Conservation (phyloP, 2,329 filamentous ascomycete species). For the Dothistroma septosporum region DNA sequence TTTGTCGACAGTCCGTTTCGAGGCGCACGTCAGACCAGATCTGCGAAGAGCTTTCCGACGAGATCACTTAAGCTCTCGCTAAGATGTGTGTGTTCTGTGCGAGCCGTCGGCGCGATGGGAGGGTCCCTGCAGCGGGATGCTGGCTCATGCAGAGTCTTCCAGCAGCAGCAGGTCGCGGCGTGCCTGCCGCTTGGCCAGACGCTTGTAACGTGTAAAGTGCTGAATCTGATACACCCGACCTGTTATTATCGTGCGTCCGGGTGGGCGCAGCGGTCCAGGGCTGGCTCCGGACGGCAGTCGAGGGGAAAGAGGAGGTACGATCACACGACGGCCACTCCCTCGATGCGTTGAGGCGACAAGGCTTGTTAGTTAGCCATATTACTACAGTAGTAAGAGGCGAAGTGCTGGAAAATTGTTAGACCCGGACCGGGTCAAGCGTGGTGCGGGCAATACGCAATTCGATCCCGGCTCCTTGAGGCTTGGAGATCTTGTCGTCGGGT, state of each 20-base stretch:
- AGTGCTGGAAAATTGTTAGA: no score
- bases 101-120: neutral
- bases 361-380: no score
- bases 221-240: neutral
- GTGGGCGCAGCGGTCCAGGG: no score
- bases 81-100: neutral
- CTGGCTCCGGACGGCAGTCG: neutral
- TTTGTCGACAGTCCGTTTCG: neutral
- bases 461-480: no score
- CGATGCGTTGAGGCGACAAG: neutral
- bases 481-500: no score
- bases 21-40: conserved; percentile 1
- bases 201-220: neutral
- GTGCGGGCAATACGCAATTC: no score
- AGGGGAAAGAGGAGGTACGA: neutral
- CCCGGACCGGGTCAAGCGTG: no score
- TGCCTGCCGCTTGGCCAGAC: neutral
- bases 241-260: neutral
- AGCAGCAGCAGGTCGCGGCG: no score
- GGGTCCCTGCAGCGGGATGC: neutral
- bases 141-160: neutral
- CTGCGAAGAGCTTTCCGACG: neutral
- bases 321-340: neutral
- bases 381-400: no score
- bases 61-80: neutral